Evolutionary conservation across 768 basidiomycete genomes (phyloP).

Genomic region (Suillus brevipes): DNA sequence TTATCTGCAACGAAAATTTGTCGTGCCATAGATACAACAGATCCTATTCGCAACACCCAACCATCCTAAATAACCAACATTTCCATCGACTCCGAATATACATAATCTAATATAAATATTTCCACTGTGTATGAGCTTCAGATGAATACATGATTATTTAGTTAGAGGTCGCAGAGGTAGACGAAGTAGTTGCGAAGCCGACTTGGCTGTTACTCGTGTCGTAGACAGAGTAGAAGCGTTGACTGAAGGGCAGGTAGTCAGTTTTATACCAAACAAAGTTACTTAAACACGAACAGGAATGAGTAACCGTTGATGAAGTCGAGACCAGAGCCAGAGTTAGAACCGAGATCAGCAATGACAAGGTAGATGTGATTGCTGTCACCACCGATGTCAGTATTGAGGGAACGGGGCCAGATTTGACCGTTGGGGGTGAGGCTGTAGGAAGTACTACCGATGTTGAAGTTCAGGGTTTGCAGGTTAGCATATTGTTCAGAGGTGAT

Average conservation of each 20-base stretch:
- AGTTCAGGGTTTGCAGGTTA: constrained; percentile 26
- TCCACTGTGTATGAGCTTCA: neutral
- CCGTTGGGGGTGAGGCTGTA: constrained; percentile 28
- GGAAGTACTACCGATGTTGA: constrained; percentile 23
- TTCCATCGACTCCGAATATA: neutral
- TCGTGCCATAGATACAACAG: neutral
- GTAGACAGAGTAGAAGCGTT: constrained; percentile 42
- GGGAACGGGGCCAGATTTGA: constrained; percentile 36
- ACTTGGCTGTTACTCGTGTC: constrained; percentile 37
- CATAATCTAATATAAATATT: neutral
- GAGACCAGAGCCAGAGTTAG: constrained; percentile 15
- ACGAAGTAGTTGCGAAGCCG: constrained; percentile 39
- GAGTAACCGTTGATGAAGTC: constrained; percentile 28
- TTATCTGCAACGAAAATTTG: constrained; percentile 30
- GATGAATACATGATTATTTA: neutral
- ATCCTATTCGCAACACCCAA: neutral
- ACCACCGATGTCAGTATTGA: constrained; percentile 33
- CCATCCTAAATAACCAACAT: neutral
- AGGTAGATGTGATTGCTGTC: constrained; percentile 27
- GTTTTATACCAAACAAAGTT: neutral
- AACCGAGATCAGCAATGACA: constrained; percentile 26
- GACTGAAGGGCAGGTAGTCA: constrained; percentile 7
- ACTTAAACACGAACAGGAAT: constrained; percentile 17
- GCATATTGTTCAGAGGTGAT: constrained; percentile 27
- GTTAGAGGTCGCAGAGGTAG: constrained; percentile 23